A percentile compares a stretch with the other conserved stretches of the same genome.
Evolutionary conservation across 805 yeast species (phyloP).

Genomic region (Metschnikowia lachancei): DNA sequence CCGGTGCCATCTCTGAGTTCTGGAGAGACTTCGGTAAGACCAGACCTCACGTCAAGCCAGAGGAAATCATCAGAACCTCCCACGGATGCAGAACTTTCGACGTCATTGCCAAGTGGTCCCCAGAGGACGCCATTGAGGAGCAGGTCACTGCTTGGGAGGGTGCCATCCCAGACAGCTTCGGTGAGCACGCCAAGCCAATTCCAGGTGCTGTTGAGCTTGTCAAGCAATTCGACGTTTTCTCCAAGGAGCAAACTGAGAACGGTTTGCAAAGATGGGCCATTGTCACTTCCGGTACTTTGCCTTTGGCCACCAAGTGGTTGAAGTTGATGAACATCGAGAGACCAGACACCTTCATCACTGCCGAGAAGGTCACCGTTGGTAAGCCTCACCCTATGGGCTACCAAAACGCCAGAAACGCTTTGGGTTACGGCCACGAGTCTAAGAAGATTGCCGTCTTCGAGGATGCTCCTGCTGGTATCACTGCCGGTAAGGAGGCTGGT

Average conservation of each 20-base stretch:
- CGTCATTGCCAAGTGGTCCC: conserved; percentile 69
- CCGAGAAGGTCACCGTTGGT: conserved; percentile 74
- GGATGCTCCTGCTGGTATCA: conserved; percentile 86
- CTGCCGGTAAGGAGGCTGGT: conserved; percentile 81
- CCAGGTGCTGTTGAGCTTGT: conserved; percentile 72
- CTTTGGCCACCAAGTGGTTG: conserved; percentile 79
- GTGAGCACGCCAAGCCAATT: conserved; percentile 69
- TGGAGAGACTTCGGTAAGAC: conserved; percentile 73
- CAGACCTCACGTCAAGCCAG: conserved; percentile 66
- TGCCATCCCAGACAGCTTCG: conserved; percentile 67
- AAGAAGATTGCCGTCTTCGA: conserved; percentile 67
- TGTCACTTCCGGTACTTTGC: conserved; percentile 80
- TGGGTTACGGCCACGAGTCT: conserved; percentile 37
- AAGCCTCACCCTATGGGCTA: conserved; percentile 89
- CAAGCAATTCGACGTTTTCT: conserved; percentile 48
- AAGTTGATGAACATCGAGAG: conserved; percentile 53
- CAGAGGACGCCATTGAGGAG: conserved; percentile 65
- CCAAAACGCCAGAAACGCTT: conserved; percentile 51
- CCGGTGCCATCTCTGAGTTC: conserved; percentile 76
- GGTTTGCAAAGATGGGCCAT: conserved; percentile 71
- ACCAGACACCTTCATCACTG: conserved; percentile 79
- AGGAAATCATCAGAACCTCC: conserved; percentile 65
- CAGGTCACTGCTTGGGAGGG: conserved; percentile 67
- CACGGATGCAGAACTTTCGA: conserved; percentile 87
- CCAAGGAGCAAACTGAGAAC: conserved; percentile 42